Percentiles rank a stretch among this genome's conserved stretches.
These are phyloP conservation scores for Diplodia corticola DNA, from an alignment of 2,329 filamentous ascomycete genomes.

Conservation along the genomic window DNA sequence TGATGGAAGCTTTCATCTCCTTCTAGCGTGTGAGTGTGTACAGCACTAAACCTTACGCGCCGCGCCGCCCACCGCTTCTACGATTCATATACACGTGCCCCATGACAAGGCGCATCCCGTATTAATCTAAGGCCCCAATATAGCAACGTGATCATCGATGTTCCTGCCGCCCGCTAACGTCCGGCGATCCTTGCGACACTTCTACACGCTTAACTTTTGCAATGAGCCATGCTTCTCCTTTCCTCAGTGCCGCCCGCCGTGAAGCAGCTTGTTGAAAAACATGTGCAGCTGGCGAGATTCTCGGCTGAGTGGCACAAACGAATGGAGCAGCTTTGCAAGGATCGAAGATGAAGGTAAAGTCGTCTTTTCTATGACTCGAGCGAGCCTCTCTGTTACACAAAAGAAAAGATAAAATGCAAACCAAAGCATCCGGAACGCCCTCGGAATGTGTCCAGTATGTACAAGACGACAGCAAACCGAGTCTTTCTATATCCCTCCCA, in stretches of 20 bases:
- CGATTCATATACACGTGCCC: background rate
- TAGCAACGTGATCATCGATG: constrained; percentile 11
- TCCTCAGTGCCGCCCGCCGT: background rate
- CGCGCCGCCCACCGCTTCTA: background rate
- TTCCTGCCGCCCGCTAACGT: background rate
- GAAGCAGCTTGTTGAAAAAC: background rate
- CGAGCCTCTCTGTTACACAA: background rate
- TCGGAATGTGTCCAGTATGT: too few species aligned
- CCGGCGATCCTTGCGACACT: background rate
- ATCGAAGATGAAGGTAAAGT: background rate
- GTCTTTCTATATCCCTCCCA: background rate
- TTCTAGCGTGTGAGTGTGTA: background rate
- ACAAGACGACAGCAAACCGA: background rate
- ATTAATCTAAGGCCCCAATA: background rate
- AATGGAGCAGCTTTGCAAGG: background rate
- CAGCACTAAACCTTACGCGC: background rate
- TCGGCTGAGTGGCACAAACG: background rate
- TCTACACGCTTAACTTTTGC: background rate
- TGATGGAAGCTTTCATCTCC: background rate
- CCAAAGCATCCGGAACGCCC: too few species aligned
- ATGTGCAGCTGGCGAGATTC: background rate
- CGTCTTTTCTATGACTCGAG: background rate
- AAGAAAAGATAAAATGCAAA: background rate
- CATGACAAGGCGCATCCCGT: background rate
- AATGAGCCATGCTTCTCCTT: background rate